phyloP scores from a whole-genome alignment of 768 basidiomycete genomes.

The Tricholoma hemisulphureum region DNA sequence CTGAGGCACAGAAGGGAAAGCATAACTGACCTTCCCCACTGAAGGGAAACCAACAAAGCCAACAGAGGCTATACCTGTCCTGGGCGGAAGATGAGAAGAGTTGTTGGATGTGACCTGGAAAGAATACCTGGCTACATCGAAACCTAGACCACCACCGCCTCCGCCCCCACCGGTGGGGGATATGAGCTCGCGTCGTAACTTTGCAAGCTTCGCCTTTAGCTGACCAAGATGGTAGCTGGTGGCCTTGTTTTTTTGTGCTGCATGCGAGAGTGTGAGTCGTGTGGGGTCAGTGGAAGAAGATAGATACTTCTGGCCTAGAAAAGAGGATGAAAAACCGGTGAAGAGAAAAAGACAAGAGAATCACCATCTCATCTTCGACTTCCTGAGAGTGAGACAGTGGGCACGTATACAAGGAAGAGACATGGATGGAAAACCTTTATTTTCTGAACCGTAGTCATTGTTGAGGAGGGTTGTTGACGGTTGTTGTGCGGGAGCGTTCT shows the following conservation, averaged over 20 bases:
- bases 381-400: conserved; percentile 49
- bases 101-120: background rate
- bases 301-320: conserved; percentile 71
- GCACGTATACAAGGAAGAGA: conserved; percentile 10
- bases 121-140: conserved; percentile 82
- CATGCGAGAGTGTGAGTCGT: conserved; percentile 14
- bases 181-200: conserved; percentile 92
- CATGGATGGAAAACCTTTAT: conserved; percentile 58
- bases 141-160: conserved; percentile 86
- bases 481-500: conserved; percentile 1
- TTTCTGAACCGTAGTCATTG: conserved; percentile 90
- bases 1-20: background rate
- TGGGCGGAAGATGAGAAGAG: conserved; percentile 15
- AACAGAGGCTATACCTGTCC: conserved; percentile 96
- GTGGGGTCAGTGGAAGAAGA: background rate
- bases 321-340: conserved; percentile 23
- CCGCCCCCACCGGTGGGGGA: conserved; percentile 69
- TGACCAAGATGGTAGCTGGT: conserved; percentile 95
- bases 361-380: conserved; percentile 96
- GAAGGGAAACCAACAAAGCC: conserved; percentile 92
- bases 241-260: conserved; percentile 95
- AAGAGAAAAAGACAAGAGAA: conserved; percentile 10
- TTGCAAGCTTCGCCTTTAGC: conserved; percentile 97
- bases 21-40: conserved; percentile 75
- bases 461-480: conserved; percentile 25